A percentile compares a stretch with the other conserved stretches of the same genome.
Evolutionary conservation across 2,329 filamentous ascomycete genomes (phyloP).

Genomic region (Fusarium continuum): DNA sequence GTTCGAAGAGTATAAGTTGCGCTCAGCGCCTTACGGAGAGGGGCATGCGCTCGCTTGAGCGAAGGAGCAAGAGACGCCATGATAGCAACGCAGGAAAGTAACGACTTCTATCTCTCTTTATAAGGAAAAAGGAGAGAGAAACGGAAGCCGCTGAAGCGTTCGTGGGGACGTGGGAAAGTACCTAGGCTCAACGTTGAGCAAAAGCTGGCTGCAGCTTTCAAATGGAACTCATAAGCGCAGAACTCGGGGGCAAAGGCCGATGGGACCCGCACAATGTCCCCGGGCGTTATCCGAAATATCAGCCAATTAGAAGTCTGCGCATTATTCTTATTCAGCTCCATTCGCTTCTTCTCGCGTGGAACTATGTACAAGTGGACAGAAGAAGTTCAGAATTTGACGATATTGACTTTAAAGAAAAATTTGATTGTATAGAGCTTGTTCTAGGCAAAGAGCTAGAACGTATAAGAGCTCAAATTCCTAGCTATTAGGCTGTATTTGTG

Average conservation of each 20-base stretch:
- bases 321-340: conserved; percentile 29
- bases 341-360: conserved; percentile 10
- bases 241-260: conserved; percentile 43
- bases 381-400: neutral
- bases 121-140: neutral
- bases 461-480: neutral
- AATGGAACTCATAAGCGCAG: conserved; percentile 38
- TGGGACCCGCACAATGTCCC: conserved; percentile 40
- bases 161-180: conserved; percentile 7
- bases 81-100: neutral
- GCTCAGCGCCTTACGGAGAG: conserved; percentile 54
- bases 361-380: neutral
- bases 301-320: conserved; percentile 30
- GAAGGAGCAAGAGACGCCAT: conserved; percentile 55
- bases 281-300: conserved; percentile 20
- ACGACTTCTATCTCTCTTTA: conserved; percentile 1
- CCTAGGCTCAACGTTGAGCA: conserved; percentile 30
- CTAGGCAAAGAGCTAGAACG: too few relatives aligned
- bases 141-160: conserved; percentile 19
- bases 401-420: neutral
- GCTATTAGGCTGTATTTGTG: too few relatives aligned
- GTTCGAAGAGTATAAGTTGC: conserved; percentile 48
- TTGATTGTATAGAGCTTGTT: too few relatives aligned
- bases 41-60: conserved; percentile 54
- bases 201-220: conserved; percentile 34